Evolutionary conservation across 2,329 filamentous ascomycete species (phyloP).

Genomic region (Diaporthe sp.): DNA sequence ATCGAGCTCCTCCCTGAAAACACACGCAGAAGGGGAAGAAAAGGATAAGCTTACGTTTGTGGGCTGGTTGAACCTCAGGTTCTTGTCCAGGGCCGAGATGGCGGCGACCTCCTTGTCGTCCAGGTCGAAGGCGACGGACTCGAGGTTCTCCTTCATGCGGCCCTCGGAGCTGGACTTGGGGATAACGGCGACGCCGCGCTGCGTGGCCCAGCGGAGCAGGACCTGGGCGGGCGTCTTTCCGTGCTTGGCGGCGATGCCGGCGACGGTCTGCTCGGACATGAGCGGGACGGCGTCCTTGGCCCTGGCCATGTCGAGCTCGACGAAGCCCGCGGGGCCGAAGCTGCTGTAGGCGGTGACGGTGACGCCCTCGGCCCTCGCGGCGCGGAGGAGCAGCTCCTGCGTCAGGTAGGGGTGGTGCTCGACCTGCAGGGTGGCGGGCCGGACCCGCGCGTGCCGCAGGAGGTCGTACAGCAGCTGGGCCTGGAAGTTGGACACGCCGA

Average conservation of each 20-base stretch:
- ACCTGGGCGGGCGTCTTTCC: constrained; percentile 83
- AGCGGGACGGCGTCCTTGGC: constrained; percentile 75
- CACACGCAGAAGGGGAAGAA: constrained; percentile 26
- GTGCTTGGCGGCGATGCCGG: constrained; percentile 75
- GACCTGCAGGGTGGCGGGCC: constrained; percentile 84
- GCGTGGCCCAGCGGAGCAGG: constrained; percentile 88
- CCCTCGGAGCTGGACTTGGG: constrained; percentile 76
- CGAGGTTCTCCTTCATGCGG: constrained; percentile 74
- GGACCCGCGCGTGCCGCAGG: constrained; percentile 80
- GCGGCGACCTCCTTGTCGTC: constrained; percentile 73
- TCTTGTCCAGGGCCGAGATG: constrained; percentile 74
- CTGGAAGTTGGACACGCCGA: constrained; percentile 89
- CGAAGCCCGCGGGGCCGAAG: constrained; percentile 83
- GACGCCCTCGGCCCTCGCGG: constrained; percentile 78
- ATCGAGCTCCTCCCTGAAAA: not conserved
- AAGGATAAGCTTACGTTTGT: constrained; percentile 45
- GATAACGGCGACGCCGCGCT: constrained; percentile 84
- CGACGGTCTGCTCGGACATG: constrained; percentile 77
- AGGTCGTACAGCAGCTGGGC: constrained; percentile 82
- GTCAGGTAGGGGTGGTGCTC: constrained; percentile 93
- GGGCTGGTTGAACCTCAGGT: constrained; percentile 83
- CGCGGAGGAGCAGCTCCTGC: constrained; percentile 77
- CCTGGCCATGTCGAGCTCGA: constrained; percentile 80
- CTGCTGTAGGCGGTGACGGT: constrained; percentile 86
- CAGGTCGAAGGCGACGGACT: constrained; percentile 75